Evolutionary conservation across 2,329 filamentous ascomycete genomes (phyloP).

Genomic region (Pleoardoris graminearum): DNA sequence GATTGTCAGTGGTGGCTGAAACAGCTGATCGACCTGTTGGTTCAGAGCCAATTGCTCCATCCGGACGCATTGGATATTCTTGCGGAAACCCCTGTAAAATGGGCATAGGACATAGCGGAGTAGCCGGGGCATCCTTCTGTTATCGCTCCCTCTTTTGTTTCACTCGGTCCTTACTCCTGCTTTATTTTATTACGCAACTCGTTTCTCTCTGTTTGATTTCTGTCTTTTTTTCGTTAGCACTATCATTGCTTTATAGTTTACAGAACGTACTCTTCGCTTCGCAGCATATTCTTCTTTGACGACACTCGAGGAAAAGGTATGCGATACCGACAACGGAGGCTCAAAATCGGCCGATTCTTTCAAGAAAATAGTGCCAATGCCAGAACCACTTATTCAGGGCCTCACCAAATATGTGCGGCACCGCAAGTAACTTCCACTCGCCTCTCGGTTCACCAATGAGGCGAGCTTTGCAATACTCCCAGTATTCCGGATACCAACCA

Average conservation of each 20-base stretch:
- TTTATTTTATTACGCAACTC: background rate
- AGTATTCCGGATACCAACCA: slow-evolving; percentile 33
- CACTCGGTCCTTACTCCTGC: background rate
- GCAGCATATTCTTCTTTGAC: background rate
- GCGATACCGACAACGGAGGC: background rate
- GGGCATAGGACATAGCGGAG: background rate
- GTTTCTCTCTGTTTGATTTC: background rate
- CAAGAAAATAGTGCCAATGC: background rate
- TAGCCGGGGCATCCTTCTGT: background rate
- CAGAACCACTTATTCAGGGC: background rate
- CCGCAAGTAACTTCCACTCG: slow-evolving; percentile 3
- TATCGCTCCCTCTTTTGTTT: background rate
- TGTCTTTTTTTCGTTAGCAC: background rate
- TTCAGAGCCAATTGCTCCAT: background rate
- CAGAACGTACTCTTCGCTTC: background rate
- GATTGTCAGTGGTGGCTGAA: background rate
- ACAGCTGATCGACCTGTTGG: background rate
- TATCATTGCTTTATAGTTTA: background rate
- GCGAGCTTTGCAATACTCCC: slow-evolving; percentile 12
- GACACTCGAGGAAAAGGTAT: background rate
- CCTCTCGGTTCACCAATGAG: slow-evolving; percentile 1
- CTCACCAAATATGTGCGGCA: background rate
- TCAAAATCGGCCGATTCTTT: background rate
- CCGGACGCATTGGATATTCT: background rate
- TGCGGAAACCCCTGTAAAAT: background rate